phyloP scores from a whole-genome alignment of 2,329 filamentous ascomycete genomes.

The Coniosporium tulheliwenetii region DNA sequence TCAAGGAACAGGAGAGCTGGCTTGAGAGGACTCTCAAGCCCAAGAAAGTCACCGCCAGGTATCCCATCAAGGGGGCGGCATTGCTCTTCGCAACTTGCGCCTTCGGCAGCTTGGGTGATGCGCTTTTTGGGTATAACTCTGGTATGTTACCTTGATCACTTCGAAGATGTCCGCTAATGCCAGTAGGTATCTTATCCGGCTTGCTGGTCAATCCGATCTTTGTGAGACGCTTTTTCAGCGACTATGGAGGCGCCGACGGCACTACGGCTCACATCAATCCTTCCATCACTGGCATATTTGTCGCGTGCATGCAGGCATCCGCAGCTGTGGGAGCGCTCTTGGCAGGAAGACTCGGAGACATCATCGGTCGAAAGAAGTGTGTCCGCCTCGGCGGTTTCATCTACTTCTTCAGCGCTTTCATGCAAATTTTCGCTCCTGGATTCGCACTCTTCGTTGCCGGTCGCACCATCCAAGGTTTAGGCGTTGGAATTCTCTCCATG shows the following conservation, averaged over 20 bases:
- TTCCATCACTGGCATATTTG: slow-evolving; percentile 22
- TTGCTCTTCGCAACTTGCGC: slow-evolving; percentile 19
- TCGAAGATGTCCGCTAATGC: slow-evolving; percentile 1
- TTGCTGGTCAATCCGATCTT: slow-evolving; percentile 24
- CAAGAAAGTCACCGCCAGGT: slow-evolving; percentile 18
- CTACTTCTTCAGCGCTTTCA: slow-evolving; percentile 21
- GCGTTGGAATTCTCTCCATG: slow-evolving; percentile 20
- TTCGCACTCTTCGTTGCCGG: slow-evolving; percentile 18
- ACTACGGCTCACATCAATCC: slow-evolving; percentile 15
- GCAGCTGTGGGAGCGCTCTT: slow-evolving; percentile 19
- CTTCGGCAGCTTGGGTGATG: slow-evolving; percentile 25
- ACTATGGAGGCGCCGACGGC: slow-evolving; percentile 21
- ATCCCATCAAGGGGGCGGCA: slow-evolving; percentile 20
- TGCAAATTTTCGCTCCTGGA: slow-evolving; percentile 20
- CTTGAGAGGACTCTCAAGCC: slow-evolving; percentile 20
- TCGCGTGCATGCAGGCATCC: slow-evolving; percentile 20
- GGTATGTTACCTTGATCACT: slow-evolving; percentile 10
- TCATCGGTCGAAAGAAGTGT: slow-evolving; percentile 19
- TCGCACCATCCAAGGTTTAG: slow-evolving; percentile 18
- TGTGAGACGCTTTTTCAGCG: slow-evolving; percentile 21
- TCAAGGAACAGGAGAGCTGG: slow-evolving; percentile 13
- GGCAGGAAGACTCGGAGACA: slow-evolving; percentile 19
- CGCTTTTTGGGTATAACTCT: slow-evolving; percentile 25
- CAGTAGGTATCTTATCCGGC: slow-evolving; percentile 23
- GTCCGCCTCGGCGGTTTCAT: slow-evolving; percentile 20